A percentile compares a stretch with the other conserved stretches of the same genome.
These are phyloP conservation scores for Barnettozyma hawaiiensis DNA, from an alignment of 1,139 yeast genomes.

Conservation along the genomic window DNA sequence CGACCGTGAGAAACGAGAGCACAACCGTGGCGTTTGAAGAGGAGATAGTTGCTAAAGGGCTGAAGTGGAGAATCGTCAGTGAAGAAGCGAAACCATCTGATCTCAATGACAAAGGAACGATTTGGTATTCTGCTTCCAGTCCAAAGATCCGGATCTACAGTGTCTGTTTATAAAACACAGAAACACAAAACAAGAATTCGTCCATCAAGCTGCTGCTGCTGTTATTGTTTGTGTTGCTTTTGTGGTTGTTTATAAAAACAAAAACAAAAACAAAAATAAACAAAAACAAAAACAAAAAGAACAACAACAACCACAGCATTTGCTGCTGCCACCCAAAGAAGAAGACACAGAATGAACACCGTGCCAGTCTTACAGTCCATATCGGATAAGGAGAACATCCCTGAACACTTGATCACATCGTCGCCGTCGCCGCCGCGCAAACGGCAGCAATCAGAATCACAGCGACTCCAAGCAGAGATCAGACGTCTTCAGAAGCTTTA, in stretches of 20 bases:
- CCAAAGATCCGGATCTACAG: conserved; percentile 41
- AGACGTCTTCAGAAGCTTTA: conserved; percentile 22
- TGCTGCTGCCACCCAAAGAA: no score
- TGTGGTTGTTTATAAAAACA: no score
- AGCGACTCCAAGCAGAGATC: conserved; percentile 8
- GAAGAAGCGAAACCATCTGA: conserved; percentile 10
- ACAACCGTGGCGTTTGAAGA: conserved; percentile 54
- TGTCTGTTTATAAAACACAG: conserved; percentile 16
- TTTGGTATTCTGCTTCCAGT: conserved; percentile 30
- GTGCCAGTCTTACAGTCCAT: conserved; percentile 2
- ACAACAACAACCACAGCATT: no score
- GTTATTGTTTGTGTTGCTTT: no score
- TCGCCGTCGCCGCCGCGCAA: not conserved
- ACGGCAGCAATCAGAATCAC: not conserved
- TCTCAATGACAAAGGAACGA: conserved; percentile 6
- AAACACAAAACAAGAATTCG: no score
- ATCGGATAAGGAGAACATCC: conserved; percentile 11
- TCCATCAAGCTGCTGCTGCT: no score
- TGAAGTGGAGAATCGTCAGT: conserved; percentile 22
- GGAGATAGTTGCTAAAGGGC: conserved; percentile 27
- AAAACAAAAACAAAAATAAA: not conserved
- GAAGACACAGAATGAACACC: not conserved
- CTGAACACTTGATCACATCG: not conserved
- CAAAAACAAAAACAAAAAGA: no score
- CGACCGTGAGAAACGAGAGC: conserved; percentile 61